Evolutionary conservation across 805 yeast species (phyloP).

Genomic region (Cyberlindnera bimundalis): DNA sequence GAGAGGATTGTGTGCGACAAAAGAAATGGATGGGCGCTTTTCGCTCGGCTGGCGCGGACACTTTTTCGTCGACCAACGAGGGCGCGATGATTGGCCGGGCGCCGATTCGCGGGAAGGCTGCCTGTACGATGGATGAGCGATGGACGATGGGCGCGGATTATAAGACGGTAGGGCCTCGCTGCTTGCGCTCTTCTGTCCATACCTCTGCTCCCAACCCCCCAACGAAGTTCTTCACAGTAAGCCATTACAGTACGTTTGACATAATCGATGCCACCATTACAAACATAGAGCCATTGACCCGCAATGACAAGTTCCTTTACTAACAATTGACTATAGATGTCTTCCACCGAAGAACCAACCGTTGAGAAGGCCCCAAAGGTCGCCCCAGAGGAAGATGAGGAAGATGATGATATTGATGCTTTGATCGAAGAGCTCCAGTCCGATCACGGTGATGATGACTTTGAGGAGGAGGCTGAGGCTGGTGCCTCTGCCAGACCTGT

Average conservation of each 20-base stretch:
- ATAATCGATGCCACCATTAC: neutral
- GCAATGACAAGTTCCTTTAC: neutral
- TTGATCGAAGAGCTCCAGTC: conserved; percentile 75
- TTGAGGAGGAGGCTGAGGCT: conserved; percentile 42
- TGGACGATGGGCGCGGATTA: neutral
- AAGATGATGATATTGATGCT: conserved; percentile 68
- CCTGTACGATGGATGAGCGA: conserved; percentile 1
- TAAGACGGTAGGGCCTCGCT: neutral
- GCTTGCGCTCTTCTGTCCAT: neutral
- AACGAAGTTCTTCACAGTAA: conserved; percentile 1
- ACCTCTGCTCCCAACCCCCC: neutral
- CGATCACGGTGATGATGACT: conserved; percentile 53
- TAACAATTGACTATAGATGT: conserved; percentile 20
- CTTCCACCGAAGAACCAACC: conserved; percentile 43
- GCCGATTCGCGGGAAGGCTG: conserved; percentile 1
- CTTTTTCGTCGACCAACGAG: conserved; percentile 1
- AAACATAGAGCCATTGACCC: neutral
- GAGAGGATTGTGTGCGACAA: neutral
- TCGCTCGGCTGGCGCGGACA: conserved; percentile 2
- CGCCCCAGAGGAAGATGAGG: conserved; percentile 53
- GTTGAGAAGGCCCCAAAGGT: conserved; percentile 51
- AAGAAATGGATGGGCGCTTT: no score
- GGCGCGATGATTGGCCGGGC: conserved; percentile 9
- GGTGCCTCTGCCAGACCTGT: conserved; percentile 69
- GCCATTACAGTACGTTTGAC: neutral